These are phyloP conservation scores for Fusarium tjaetaba DNA, from an alignment of 2,329 filamentous ascomycete genomes.

Conservation along the genomic window DNA sequence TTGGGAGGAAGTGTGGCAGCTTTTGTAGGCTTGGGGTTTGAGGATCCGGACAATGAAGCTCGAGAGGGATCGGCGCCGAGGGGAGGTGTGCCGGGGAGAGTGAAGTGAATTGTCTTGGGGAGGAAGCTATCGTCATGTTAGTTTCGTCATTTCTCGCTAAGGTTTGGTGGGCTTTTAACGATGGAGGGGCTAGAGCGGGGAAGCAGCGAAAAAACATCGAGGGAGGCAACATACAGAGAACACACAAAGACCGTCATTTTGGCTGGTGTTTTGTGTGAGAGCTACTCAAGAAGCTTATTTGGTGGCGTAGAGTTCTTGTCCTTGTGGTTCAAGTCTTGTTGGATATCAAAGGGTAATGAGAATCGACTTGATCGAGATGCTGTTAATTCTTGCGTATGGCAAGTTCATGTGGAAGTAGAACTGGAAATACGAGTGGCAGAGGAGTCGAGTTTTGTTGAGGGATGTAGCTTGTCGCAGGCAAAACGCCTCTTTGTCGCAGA, in stretches of 20 bases:
- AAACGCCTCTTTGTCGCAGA: constrained; percentile 46
- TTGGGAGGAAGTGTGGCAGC: not conserved
- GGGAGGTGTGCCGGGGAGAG: constrained; percentile 66
- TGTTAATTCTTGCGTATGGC: constrained; percentile 38
- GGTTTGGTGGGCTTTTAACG: constrained; percentile 6
- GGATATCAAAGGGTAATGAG: not conserved
- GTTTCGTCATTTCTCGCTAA: constrained; percentile 14
- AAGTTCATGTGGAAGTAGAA: constrained; percentile 39
- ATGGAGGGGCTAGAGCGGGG: constrained; percentile 28
- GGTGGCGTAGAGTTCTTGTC: not conserved
- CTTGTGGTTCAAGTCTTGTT: constrained; percentile 3
- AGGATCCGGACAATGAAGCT: constrained; percentile 43
- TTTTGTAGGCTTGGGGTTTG: constrained; percentile 26
- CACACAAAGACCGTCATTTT: constrained; percentile 55
- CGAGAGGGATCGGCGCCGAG: constrained; percentile 48
- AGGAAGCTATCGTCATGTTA: constrained; percentile 72
- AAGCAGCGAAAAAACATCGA: constrained; percentile 3
- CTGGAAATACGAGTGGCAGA: constrained; percentile 1
- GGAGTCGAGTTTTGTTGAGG: constrained; percentile 32
- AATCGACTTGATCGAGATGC: constrained; percentile 9
- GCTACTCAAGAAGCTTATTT: constrained; percentile 13
- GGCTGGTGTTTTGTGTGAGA: constrained; percentile 23
- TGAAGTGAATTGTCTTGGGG: constrained; percentile 92
- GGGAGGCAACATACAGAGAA: constrained; percentile 50
- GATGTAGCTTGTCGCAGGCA: constrained; percentile 36